phyloP scores from a whole-genome alignment of 441 rosid species.

The Adansonia madagascariensis region DNA sequence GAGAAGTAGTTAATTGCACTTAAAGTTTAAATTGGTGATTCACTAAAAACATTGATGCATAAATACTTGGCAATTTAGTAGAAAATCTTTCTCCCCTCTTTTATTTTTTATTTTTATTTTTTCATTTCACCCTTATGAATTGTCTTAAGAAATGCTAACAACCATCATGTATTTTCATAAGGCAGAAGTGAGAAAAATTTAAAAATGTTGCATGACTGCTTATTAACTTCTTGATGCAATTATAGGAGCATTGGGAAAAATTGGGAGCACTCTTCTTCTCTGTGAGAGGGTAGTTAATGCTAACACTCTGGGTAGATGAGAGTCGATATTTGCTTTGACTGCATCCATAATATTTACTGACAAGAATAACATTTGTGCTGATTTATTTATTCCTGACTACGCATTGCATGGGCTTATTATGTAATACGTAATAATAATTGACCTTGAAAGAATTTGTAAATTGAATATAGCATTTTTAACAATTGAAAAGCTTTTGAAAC shows the following conservation, averaged over 20 bases:
- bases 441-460: neutral
- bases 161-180: neutral
- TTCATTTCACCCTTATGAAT: neutral
- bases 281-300: neutral
- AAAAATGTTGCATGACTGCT: neutral
- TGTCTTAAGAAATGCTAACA: conserved; percentile 2
- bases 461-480: conserved; percentile 15
- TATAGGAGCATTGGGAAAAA: neutral
- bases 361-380: neutral
- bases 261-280: neutral
- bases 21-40: conserved; percentile 8
- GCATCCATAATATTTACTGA: neutral
- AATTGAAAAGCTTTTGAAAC: neutral
- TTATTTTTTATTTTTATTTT: neutral
- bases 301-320: neutral
- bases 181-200: neutral
- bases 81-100: neutral
- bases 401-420: neutral
- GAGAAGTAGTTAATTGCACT: conserved; percentile 18
- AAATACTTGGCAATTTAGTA: neutral
- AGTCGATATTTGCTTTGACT: neutral
- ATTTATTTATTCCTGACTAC: neutral
- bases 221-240: conserved; percentile 8
- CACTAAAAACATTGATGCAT: conserved; percentile 11
- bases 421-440: neutral